Evolutionary conservation across 805 yeast genomes (phyloP).

Genomic region (Lipomyces starkeyi): DNA sequence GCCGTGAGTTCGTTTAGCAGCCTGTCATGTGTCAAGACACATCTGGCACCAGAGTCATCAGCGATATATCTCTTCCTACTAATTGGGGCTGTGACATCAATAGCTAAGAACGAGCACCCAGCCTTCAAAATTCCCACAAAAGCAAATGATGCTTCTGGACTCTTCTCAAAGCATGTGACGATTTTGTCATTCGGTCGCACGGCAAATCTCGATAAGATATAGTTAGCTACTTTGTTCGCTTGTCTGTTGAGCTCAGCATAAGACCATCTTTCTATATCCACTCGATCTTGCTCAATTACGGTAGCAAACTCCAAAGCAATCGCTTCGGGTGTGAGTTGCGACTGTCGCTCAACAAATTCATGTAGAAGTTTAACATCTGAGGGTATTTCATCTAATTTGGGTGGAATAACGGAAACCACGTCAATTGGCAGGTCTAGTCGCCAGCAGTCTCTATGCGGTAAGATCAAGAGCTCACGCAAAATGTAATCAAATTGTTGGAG

Average conservation of each 20-base stretch:
- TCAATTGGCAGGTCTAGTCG: constrained; percentile 12
- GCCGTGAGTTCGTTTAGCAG: constrained; percentile 7
- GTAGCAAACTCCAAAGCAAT: constrained; percentile 37
- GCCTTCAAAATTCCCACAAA: constrained; percentile 39
- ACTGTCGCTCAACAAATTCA: constrained; percentile 36
- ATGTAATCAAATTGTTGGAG: constrained; percentile 30
- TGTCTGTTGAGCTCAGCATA: constrained; percentile 33
- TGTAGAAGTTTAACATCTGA: constrained; percentile 28
- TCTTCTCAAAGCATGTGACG: constrained; percentile 40
- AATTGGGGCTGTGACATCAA: constrained; percentile 39
- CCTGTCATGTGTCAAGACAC: constrained; percentile 32
- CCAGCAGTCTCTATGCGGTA: constrained; percentile 5
- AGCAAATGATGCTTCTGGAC: constrained; percentile 40
- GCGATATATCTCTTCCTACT: constrained; percentile 37
- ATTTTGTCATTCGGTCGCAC: constrained; percentile 25
- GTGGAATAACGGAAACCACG: constrained; percentile 20
- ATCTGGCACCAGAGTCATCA: constrained; percentile 32
- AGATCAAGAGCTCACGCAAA: constrained; percentile 11
- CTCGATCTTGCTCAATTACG: constrained; percentile 11
- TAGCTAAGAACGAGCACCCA: constrained; percentile 39
- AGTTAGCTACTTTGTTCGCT: constrained; percentile 38
- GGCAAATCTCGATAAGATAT: constrained; percentile 12
- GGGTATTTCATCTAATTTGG: constrained; percentile 13
- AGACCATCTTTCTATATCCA: constrained; percentile 28
- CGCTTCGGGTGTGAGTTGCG: constrained; percentile 23